A percentile compares a stretch with the other conserved stretches of the same genome.
These are phyloP conservation scores for Hyphodiscus hymeniophilus DNA, from an alignment of 495 filamentous ascomycete species.

Conservation along the genomic window DNA sequence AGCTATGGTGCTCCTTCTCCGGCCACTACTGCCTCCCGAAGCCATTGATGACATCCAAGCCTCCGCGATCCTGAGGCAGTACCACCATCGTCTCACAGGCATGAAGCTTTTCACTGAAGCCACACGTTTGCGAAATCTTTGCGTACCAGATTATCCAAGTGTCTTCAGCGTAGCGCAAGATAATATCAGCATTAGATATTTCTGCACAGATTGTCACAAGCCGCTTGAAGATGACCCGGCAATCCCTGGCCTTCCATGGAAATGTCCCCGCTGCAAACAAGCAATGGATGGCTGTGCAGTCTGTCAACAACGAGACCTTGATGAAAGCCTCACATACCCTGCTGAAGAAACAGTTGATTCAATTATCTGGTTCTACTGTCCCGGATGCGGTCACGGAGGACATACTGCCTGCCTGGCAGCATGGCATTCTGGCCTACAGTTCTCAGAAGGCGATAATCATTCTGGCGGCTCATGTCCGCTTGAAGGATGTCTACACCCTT, in stretches of 20 bases:
- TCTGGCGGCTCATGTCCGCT: conserved; percentile 68
- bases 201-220: conserved; percentile 44
- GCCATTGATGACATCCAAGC: conserved; percentile 41
- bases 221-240: conserved; percentile 41
- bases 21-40: conserved; percentile 39
- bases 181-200: conserved; percentile 36
- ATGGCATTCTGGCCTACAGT: conserved; percentile 38
- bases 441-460: conserved; percentile 31
- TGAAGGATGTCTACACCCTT: conserved; percentile 65
- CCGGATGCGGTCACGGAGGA: conserved; percentile 67
- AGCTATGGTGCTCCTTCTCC: conserved; percentile 41
- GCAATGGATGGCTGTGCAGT: conserved; percentile 42
- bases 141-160: conserved; percentile 43
- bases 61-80: conserved; percentile 49
- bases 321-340: conserved; percentile 25
- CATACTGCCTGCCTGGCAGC: conserved; percentile 59
- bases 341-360: background rate
- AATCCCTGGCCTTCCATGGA: conserved; percentile 20
- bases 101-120: conserved; percentile 62
- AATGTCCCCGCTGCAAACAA: conserved; percentile 21
- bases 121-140: conserved; percentile 59
- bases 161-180: conserved; percentile 49
- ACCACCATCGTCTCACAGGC: conserved; percentile 55
- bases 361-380: conserved; percentile 60
- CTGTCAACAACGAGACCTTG: conserved; percentile 20